Base-by-base conservation (phyloP, 192 early-diverging fungal genomes). In the Coemansia guatemalensis region DNA sequence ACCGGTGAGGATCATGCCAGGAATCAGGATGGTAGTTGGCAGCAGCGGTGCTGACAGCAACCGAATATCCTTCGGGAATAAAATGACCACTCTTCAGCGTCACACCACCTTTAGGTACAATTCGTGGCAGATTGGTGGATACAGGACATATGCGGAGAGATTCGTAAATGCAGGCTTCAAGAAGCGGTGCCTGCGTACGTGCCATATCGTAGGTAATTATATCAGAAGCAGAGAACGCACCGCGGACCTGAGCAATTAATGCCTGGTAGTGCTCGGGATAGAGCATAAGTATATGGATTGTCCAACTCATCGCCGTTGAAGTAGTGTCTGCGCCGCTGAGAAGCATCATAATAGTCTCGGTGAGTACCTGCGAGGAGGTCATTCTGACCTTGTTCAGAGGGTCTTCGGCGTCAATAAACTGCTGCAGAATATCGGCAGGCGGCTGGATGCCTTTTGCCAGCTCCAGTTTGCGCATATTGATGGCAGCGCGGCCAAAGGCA, bases 141-240 rank as follows among this genome's bases (percentile, higher is more conserved):
- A 71, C 69, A 18, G 78, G 68, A 29, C 69, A 67, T 9, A 81
- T 17, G 2, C 78, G 69, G 59, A 81, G 55, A 47, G 74, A 65
- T 60, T 81, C 78, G 24, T 58, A 56, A 17, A 81, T 60, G 32
- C 66, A 72, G 3, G 78, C 78, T 25, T 81, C 73, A 14, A 81
- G 57, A 29, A 69, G 72, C 4, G 73, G 78, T 54, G 52, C 53
- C 1, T 48, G 54, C 11, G 20, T 23, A 50, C 60, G 69, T 29
- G 69, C 78, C 65, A 64, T 59, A 23, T 65, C 63, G 35, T 60
- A 68, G 0, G 72, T 64, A 4, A 80, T 52, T 23, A 65, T 20
- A n/a, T 70, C 57, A 44, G 55, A 56, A 0, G 4, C 8, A 14
- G 50, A 12, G 39, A 81, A 75, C 1, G 41, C 60, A 3, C 27